Percentiles rank a stretch among this genome's conserved stretches.
These are phyloP conservation scores for Nicotiana knightiana DNA, from an alignment of 257 asterid species.

Conservation along the genomic window DNA sequence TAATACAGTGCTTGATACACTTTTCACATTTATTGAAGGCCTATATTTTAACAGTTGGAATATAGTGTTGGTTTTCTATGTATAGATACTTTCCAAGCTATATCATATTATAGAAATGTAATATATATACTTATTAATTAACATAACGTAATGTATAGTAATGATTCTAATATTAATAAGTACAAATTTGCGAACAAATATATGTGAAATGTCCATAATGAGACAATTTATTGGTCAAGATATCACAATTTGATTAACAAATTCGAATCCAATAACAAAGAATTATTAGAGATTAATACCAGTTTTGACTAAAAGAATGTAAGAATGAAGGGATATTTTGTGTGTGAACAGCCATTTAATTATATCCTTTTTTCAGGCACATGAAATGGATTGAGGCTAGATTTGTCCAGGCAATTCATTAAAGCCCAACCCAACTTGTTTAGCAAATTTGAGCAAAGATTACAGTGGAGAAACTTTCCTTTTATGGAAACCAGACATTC, in stretches of 20 bases:
- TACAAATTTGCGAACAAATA: background rate
- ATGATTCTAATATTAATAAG: background rate
- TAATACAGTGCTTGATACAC: background rate
- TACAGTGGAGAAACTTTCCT: background rate
- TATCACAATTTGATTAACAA: background rate
- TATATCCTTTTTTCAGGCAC: background rate
- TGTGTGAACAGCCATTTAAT: background rate
- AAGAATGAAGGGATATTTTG: background rate
- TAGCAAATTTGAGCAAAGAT: background rate
- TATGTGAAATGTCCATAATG: background rate
- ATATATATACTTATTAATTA: background rate
- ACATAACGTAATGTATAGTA: background rate
- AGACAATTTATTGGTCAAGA: background rate
- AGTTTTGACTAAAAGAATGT: background rate
- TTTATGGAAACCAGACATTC: background rate
- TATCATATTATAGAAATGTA: background rate
- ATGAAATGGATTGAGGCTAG: background rate
- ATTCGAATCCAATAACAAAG: background rate
- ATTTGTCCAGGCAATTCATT: slow-evolving; percentile 6
- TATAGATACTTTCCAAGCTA: background rate
- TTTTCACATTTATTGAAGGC: background rate
- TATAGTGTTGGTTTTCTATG: background rate
- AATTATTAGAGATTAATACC: background rate
- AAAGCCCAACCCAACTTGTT: slow-evolving; percentile 6
- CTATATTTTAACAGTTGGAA: background rate